These are phyloP conservation scores for Parathielavia appendiculata DNA, from an alignment of 495 filamentous ascomycete species.

Conservation along the genomic window DNA sequence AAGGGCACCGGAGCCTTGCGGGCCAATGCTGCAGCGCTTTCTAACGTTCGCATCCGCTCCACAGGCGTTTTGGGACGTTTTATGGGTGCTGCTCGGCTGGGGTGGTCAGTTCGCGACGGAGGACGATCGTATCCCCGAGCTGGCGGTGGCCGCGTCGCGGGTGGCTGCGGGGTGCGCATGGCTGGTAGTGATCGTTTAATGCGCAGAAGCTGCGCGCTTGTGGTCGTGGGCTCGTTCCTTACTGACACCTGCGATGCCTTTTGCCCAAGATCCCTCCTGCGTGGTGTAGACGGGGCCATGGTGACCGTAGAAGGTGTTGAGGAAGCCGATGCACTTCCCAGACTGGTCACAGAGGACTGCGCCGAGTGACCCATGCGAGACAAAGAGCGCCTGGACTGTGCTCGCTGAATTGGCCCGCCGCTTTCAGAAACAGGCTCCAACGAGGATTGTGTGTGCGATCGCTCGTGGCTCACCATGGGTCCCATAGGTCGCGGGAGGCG, in stretches of 20 bases:
- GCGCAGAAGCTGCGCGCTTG: slow-evolving; percentile 67
- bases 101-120: slow-evolving; percentile 40
- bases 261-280: slow-evolving; percentile 52
- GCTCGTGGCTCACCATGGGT: slow-evolving; percentile 53
- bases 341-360: slow-evolving; percentile 57
- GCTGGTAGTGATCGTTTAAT: slow-evolving; percentile 84
- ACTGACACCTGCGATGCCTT: slow-evolving; percentile 52
- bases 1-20: slow-evolving; percentile 68
- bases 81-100: slow-evolving; percentile 36
- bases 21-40: slow-evolving; percentile 47
- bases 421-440: slow-evolving; percentile 92
- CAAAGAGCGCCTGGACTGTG: slow-evolving; percentile 51
- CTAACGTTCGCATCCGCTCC: slow-evolving; percentile 52
- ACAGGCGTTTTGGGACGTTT: slow-evolving; percentile 68
- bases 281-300: slow-evolving; percentile 52
- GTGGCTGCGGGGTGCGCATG: slow-evolving; percentile 55
- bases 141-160: slow-evolving; percentile 36
- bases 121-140: slow-evolving; percentile 49
- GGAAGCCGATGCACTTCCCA: slow-evolving; percentile 45
- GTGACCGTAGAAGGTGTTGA: slow-evolving; percentile 53
- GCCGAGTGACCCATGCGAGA: slow-evolving; percentile 63
- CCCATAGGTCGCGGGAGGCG: slow-evolving; percentile 59
- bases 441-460: slow-evolving; percentile 63
- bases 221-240: slow-evolving; percentile 58
- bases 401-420: slow-evolving; percentile 60